Percentiles rank a stretch among this genome's conserved stretches.
Conservation (phyloP, 75 land plant genomes). For the Cryptomeria japonica region DNA sequence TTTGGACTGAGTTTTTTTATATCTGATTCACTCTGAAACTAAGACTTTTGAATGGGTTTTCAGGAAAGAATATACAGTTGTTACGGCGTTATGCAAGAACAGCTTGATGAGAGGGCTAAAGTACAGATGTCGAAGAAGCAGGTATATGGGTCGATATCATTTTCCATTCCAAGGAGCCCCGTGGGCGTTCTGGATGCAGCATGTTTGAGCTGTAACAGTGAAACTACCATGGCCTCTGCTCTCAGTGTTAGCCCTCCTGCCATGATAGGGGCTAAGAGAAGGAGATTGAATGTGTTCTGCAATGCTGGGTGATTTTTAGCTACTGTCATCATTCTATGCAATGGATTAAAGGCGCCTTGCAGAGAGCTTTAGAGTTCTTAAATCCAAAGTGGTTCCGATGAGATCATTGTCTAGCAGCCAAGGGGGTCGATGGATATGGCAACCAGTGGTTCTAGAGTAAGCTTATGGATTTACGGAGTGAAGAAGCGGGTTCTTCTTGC, state of each 20-base stretch:
- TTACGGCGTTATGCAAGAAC: constrained; percentile 1
- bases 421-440: neutral
- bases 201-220: constrained; percentile 22
- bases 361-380: neutral
- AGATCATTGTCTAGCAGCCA: neutral
- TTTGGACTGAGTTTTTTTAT: neutral
- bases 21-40: neutral
- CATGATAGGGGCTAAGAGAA: neutral
- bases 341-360: neutral
- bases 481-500: neutral
- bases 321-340: neutral
- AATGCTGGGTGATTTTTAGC: neutral
- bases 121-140: neutral
- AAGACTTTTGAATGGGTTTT: neutral
- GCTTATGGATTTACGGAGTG: neutral
- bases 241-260: neutral
- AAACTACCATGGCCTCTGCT: neutral
- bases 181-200: constrained; percentile 54
- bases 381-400: neutral
- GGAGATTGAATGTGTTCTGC: neutral
- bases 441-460: neutral
- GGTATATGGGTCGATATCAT: neutral
- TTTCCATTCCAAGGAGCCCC: constrained; percentile 39
- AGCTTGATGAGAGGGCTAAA: neutral
- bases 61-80: constrained; percentile 2